Evolutionary conservation across 2,329 filamentous ascomycete genomes (phyloP).

Genomic region (Cyclaneusma minus): DNA sequence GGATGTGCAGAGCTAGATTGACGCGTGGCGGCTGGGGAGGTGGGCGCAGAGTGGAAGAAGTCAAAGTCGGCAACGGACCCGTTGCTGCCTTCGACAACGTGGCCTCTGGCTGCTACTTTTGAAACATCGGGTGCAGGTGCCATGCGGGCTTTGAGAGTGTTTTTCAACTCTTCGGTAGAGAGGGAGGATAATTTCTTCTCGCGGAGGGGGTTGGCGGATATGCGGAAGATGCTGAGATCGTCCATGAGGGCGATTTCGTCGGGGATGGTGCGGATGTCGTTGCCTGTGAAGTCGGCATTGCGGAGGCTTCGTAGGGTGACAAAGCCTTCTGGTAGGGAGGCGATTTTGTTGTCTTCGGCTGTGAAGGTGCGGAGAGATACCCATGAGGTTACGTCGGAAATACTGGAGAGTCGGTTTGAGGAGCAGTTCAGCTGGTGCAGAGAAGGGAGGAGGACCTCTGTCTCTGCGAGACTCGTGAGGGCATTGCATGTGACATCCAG

Average conservation of each 20-base stretch:
- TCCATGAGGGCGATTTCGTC: conserved; percentile 69
- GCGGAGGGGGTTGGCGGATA: conserved; percentile 79
- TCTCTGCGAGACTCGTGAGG: conserved; percentile 26
- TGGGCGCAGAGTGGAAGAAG: conserved; percentile 12
- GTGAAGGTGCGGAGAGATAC: conserved; percentile 54
- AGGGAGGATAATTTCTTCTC: conserved; percentile 78
- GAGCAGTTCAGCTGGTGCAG: conserved; percentile 64
- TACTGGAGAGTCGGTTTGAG: conserved; percentile 57
- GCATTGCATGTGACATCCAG: conserved; percentile 70
- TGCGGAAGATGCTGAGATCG: conserved; percentile 53
- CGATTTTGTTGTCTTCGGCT: conserved; percentile 70
- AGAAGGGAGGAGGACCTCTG: conserved; percentile 34
- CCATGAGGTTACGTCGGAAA: conserved; percentile 69
- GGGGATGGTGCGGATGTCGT: conserved; percentile 64
- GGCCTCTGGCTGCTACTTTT: conserved; percentile 3
- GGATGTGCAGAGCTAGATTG: conserved; percentile 10
- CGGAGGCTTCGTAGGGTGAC: conserved; percentile 49
- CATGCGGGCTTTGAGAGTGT: conserved; percentile 50
- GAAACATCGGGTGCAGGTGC: conserved; percentile 35
- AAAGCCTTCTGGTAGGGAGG: conserved; percentile 63
- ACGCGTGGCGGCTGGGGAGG: conserved; percentile 10
- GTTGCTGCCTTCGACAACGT: conserved; percentile 3
- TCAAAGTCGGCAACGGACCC: conserved; percentile 22
- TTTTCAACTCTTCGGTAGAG: conserved; percentile 67
- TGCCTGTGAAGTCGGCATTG: conserved; percentile 71